phyloP scores from a whole-genome alignment of 371 early-diverging fungal species.

The Haplosporangium sp. region DNA sequence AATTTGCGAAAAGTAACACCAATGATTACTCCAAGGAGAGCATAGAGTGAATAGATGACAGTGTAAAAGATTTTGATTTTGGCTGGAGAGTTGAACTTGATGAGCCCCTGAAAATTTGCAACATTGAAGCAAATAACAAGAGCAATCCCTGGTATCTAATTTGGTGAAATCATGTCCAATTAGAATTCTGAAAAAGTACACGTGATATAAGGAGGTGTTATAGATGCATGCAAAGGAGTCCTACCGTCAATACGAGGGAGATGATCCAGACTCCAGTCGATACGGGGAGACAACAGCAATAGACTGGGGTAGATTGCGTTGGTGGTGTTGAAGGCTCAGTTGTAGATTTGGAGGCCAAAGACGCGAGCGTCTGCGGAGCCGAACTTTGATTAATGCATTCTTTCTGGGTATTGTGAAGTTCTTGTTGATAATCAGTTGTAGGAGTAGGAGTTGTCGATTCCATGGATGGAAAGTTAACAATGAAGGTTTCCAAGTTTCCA shows the following conservation, averaged over 20 bases:
- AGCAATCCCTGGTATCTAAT: constrained; percentile 39
- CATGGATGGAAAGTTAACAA: neutral
- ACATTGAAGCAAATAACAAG: constrained; percentile 34
- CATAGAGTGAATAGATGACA: constrained; percentile 32
- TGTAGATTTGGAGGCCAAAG: neutral
- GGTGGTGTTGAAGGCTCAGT: neutral
- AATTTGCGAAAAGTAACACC: neutral
- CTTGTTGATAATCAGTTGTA: neutral
- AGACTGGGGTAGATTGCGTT: neutral
- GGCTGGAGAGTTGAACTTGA: constrained; percentile 29
- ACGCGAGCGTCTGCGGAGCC: neutral
- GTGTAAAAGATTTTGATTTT: constrained; percentile 34
- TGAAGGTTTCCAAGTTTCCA: too few species aligned
- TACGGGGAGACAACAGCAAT: constrained; percentile 17
- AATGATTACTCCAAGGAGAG: constrained; percentile 23
- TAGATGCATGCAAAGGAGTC: neutral
- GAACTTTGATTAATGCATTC: neutral
- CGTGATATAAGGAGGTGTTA: neutral
- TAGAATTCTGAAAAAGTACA: too few species aligned
- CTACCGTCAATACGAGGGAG: neutral
- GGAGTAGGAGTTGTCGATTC: neutral
- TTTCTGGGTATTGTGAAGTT: neutral
- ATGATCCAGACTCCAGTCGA: constrained; percentile 7
- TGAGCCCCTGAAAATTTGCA: constrained; percentile 5
- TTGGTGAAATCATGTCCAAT: too few species aligned